A percentile compares a stretch with the other conserved stretches of the same genome.
phyloP scores from a whole-genome alignment of 805 yeast genomes.

The Candida lessepsii region DNA sequence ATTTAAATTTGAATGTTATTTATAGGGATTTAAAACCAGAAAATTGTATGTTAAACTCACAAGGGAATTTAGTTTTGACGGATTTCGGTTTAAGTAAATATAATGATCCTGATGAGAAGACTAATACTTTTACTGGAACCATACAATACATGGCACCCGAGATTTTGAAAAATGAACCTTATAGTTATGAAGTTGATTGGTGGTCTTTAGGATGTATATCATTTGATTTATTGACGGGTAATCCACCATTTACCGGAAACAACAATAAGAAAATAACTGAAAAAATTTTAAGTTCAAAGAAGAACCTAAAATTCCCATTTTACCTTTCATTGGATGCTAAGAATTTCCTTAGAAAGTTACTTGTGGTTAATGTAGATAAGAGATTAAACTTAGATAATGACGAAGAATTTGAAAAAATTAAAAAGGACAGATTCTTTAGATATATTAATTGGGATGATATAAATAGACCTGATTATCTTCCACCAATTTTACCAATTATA shows the following conservation, averaged over 20 bases:
- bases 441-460: slow-evolving; percentile 36
- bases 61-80: slow-evolving; percentile 42
- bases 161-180: slow-evolving; percentile 39
- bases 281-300: slow-evolving; percentile 32
- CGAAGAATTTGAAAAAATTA: slow-evolving; percentile 29
- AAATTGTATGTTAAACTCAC: slow-evolving; percentile 42
- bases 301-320: slow-evolving; percentile 37
- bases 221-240: slow-evolving; percentile 42
- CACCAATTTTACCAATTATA: slow-evolving; percentile 44
- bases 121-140: slow-evolving; percentile 42
- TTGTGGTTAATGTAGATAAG: slow-evolving; percentile 37
- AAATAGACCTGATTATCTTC: slow-evolving; percentile 20
- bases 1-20: slow-evolving; percentile 36
- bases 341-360: slow-evolving; percentile 37
- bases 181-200: slow-evolving; percentile 46
- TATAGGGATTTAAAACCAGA: slow-evolving; percentile 47
- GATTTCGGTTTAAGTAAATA: slow-evolving; percentile 46
- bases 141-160: slow-evolving; percentile 51
- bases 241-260: slow-evolving; percentile 46
- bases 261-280: slow-evolving; percentile 39
- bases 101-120: slow-evolving; percentile 18
- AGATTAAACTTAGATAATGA: slow-evolving; percentile 36
- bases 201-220: slow-evolving; percentile 48
- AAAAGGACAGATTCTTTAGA: slow-evolving; percentile 40
- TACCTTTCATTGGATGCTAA: slow-evolving; percentile 43